Evolutionary conservation across 202 grass and related monocot genomes (phyloP).

Genomic region (Miscanthus sacchariflorus): DNA sequence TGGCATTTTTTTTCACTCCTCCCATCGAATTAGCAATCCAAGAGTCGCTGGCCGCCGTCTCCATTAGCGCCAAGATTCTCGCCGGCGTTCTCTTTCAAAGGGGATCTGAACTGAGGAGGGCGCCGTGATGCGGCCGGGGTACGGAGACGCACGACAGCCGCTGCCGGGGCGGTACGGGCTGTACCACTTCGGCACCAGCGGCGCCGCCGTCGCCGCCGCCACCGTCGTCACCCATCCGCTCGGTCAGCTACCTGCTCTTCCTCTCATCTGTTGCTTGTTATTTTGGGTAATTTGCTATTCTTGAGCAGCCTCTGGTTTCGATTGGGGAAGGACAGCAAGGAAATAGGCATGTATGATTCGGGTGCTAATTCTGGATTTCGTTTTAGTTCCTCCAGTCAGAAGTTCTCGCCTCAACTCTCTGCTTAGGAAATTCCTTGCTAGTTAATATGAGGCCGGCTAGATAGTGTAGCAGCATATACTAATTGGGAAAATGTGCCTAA

Average conservation of each 20-base stretch:
- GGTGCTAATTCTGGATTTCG: not conserved
- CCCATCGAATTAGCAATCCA: not conserved
- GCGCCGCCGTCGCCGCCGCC: constrained; percentile 72
- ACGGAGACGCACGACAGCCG: constrained; percentile 14
- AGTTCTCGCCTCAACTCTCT: not conserved
- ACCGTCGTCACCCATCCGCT: constrained; percentile 81
- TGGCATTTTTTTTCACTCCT: not conserved
- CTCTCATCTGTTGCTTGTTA: constrained; percentile 18
- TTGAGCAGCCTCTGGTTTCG: not conserved
- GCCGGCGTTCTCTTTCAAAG: not conserved
- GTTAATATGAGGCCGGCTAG: not conserved
- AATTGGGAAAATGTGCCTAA: constrained; percentile 9
- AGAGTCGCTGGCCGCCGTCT: not conserved
- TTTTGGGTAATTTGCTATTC: not conserved
- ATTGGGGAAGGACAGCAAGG: not conserved
- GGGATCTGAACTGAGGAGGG: constrained; percentile 31
- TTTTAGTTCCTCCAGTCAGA: not conserved
- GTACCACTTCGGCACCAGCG: constrained; percentile 80
- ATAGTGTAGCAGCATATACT: not conserved
- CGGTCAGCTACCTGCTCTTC: constrained; percentile 48
- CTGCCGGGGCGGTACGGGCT: constrained; percentile 53
- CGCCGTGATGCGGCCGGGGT: constrained; percentile 26
- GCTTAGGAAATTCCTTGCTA: not conserved
- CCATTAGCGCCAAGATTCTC: not conserved
- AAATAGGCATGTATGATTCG: not conserved